A percentile compares a stretch with the other conserved stretches of the same genome.
Evolutionary conservation across 495 filamentous ascomycete genomes (phyloP).

Genomic region (Ascobolus immersus): DNA sequence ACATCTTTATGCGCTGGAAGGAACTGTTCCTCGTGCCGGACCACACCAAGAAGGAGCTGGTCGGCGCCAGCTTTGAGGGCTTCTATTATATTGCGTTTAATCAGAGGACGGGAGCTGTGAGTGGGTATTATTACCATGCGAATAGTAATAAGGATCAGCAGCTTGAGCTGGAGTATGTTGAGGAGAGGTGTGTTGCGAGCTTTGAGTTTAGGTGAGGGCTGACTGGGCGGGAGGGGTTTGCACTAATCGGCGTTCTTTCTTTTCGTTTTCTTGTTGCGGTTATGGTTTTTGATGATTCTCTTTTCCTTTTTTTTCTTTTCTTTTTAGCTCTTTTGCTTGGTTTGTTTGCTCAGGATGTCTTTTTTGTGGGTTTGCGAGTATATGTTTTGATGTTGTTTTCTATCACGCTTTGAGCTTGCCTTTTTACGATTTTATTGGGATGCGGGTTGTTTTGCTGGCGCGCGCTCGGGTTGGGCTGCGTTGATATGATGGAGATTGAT

Average conservation of each 20-base stretch:
- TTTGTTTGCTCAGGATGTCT: no score
- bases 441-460: no score
- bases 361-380: no score
- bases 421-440: no score
- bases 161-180: conserved; percentile 66
- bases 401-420: no score
- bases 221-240: conserved; percentile 2
- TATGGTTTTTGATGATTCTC: conserved; percentile 1
- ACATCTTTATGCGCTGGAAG: conserved; percentile 99
- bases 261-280: conserved; percentile 6
- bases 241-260: conserved; percentile 4
- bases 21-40: conserved; percentile 95
- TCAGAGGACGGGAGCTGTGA: conserved; percentile 57
- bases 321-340: background rate
- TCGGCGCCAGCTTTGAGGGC: conserved; percentile 87
- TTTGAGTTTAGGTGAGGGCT: conserved; percentile 73
- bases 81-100: conserved; percentile 99
- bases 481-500: no score
- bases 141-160: conserved; percentile 97
- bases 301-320: background rate
- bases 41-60: conserved; percentile 68
- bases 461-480: no score
- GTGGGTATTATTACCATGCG: conserved; percentile 90
- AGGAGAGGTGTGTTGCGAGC: conserved; percentile 67
- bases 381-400: no score